Evolutionary conservation across 805 yeast species (phyloP).

Genomic region (Kazachstania psychrophila): DNA sequence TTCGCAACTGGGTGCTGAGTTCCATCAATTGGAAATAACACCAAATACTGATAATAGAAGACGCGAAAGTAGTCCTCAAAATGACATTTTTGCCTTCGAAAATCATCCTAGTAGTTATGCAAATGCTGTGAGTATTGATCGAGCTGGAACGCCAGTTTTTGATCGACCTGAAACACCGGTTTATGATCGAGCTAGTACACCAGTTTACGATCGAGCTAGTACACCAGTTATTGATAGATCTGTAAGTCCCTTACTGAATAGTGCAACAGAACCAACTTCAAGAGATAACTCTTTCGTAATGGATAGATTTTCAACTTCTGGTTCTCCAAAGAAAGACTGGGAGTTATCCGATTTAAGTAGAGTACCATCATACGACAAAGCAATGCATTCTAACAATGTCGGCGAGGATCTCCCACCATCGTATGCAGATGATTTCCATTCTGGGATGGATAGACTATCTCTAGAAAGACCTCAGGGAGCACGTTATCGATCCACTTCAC

Average conservation of each 20-base stretch:
- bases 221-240: too few relatives aligned
- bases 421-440: constrained; percentile 32
- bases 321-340: constrained; percentile 30
- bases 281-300: constrained; percentile 47
- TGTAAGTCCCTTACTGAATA: too few relatives aligned
- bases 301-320: constrained; percentile 25
- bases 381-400: constrained; percentile 45
- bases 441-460: not conserved
- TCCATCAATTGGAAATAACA: too few relatives aligned
- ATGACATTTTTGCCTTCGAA: too few relatives aligned
- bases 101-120: too few relatives aligned
- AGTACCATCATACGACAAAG: constrained; percentile 82
- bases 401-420: constrained; percentile 60
- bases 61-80: too few relatives aligned
- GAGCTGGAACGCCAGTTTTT: too few relatives aligned
- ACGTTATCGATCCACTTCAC: constrained; percentile 21
- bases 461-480: constrained; percentile 24
- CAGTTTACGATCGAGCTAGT: too few relatives aligned
- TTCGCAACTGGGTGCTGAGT: too few relatives aligned
- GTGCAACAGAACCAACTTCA: constrained; percentile 46
- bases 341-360: constrained; percentile 42
- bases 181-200: too few relatives aligned
- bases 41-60: not conserved
- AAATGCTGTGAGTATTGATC: too few relatives aligned
- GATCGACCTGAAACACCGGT: too few relatives aligned